Conservation (phyloP, 75 land plant genomes). For the Pinus taeda region DNA sequence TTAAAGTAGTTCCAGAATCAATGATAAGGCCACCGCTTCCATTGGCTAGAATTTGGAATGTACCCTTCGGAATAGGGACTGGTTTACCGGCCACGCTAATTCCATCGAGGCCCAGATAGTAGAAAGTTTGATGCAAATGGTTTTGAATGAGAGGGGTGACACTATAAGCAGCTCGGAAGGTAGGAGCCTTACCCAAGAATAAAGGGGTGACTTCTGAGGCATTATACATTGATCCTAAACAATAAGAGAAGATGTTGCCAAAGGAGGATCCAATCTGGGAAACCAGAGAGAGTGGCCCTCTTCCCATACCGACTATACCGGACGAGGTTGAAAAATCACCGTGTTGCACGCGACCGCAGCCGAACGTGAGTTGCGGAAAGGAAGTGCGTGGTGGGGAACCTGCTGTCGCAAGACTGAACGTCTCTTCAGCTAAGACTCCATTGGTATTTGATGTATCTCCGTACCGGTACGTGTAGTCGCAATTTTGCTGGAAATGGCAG, state of each 20-base stretch:
- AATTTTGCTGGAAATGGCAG: too few relatives aligned
- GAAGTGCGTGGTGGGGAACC: background rate
- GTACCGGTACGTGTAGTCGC: slow-evolving; percentile 8
- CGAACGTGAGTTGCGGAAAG: slow-evolving; percentile 15
- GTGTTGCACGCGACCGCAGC: slow-evolving; percentile 22
- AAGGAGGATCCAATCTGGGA: background rate
- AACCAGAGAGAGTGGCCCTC: slow-evolving; percentile 3
- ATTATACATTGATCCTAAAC: slow-evolving; percentile 11
- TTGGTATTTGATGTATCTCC: slow-evolving; percentile 23
- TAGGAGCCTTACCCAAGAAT: slow-evolving; percentile 3
- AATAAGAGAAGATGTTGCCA: slow-evolving; percentile 24
- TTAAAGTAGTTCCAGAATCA: slow-evolving; percentile 21
- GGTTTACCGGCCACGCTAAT: background rate
- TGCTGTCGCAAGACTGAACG: slow-evolving; percentile 16
- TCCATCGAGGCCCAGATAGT: slow-evolving; percentile 11
- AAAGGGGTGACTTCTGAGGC: background rate
- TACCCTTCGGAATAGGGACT: background rate
- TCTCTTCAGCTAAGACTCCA: slow-evolving; percentile 18
- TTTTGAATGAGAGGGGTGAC: background rate
- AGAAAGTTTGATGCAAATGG: background rate
- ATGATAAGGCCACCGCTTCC: background rate
- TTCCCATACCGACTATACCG: slow-evolving; percentile 26
- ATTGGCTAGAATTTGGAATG: background rate
- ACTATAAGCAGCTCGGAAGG: too few relatives aligned
- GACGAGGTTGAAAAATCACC: background rate